These are phyloP conservation scores for Vachellia collinsii DNA, from an alignment of 306 rosid species.

Conservation along the genomic window DNA sequence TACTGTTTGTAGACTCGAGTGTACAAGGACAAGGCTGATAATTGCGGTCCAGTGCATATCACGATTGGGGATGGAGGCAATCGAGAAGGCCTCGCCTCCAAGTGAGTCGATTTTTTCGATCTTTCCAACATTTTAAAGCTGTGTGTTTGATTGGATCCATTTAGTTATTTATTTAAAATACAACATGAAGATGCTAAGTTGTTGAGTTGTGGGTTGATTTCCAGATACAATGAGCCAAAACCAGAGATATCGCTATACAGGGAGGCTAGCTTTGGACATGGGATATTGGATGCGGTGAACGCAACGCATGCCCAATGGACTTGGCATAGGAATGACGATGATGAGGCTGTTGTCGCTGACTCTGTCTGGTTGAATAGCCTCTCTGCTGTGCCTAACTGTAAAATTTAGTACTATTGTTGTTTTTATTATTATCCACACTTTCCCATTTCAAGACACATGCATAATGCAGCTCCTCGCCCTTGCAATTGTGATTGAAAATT, in stretches of 20 bases:
- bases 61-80: conserved; percentile 98
- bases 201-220: neutral
- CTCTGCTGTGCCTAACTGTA: conserved; percentile 57
- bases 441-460: neutral
- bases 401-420: neutral
- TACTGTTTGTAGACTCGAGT: conserved; percentile 61
- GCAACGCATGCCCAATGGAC: conserved; percentile 73
- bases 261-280: conserved; percentile 92
- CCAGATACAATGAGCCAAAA: conserved; percentile 58
- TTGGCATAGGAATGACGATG: conserved; percentile 74
- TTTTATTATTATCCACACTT: no score
- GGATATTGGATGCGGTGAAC: conserved; percentile 62
- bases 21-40: conserved; percentile 55
- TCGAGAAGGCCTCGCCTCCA: conserved; percentile 78
- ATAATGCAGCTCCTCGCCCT: neutral
- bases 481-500: neutral
- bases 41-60: conserved; percentile 74
- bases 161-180: neutral
- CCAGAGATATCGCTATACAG: conserved; percentile 71
- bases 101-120: conserved; percentile 51
- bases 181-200: neutral
- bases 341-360: conserved; percentile 51
- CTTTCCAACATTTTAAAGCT: neutral
- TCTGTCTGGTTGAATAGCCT: conserved; percentile 58
- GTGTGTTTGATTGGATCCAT: neutral